phyloP scores from a whole-genome alignment of 257 asterid species.

The Nicotiana tomentosiformis region DNA sequence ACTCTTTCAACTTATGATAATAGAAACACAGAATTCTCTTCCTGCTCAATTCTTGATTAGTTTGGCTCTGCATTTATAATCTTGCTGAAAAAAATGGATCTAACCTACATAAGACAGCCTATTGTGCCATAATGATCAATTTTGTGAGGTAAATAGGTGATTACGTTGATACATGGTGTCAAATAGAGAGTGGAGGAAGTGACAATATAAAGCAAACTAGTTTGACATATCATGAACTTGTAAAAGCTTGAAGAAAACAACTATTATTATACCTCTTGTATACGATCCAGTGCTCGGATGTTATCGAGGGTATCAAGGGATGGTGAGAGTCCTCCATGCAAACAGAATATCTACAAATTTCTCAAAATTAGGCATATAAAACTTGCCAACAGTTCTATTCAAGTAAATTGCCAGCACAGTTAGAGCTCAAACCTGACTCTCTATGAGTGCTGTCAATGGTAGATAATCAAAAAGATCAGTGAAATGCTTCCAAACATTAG shows the following conservation, averaged over 20 bases:
- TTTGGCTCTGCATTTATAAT: not conserved
- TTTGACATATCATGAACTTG: not conserved
- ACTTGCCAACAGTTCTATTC: constrained; percentile 6
- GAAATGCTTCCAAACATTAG: constrained; percentile 94
- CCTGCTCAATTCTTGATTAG: not conserved
- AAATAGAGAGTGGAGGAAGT: not conserved
- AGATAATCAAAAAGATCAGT: constrained; percentile 94
- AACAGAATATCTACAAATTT: constrained; percentile 66
- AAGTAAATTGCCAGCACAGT: constrained; percentile 4
- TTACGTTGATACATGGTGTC: not conserved
- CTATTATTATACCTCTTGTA: constrained; percentile 62
- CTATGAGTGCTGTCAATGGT: constrained; percentile 95
- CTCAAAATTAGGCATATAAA: constrained; percentile 15
- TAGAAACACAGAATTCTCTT: not conserved
- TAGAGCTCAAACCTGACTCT: constrained; percentile 79
- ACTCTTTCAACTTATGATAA: not conserved
- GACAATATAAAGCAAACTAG: not conserved
- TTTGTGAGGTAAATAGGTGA: not conserved
- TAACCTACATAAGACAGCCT: not conserved
- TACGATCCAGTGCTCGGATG: constrained; percentile 84
- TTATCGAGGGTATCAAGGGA: constrained; percentile 92
- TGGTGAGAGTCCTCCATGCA: constrained; percentile 96
- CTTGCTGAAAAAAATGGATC: not conserved
- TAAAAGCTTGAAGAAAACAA: not conserved
- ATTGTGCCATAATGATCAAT: not conserved